Conservation (phyloP, 2,329 filamentous ascomycete species). For the Hymenoscyphus fructigenus region DNA sequence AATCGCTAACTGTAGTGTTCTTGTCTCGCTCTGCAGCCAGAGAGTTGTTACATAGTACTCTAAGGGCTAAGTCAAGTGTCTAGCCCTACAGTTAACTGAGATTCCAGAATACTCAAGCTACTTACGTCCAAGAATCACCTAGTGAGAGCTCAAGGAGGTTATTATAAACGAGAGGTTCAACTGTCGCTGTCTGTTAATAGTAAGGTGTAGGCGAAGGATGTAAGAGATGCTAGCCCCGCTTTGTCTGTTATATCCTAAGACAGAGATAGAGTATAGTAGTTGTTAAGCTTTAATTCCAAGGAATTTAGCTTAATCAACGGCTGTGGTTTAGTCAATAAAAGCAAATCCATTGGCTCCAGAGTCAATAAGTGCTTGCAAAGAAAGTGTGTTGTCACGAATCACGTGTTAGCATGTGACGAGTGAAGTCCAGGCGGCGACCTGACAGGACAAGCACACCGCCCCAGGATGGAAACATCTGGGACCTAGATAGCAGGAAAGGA, state of each 20-base stretch:
- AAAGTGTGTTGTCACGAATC: no score
- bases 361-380: background rate
- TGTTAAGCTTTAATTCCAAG: background rate
- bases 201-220: background rate
- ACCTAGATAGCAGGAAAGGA: no score
- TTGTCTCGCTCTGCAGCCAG: no score
- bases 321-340: background rate
- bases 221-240: background rate
- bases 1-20: no score
- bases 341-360: background rate
- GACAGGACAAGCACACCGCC: no score
- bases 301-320: background rate
- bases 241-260: background rate
- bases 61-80: background rate
- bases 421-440: no score
- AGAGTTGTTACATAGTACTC: background rate
- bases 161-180: background rate
- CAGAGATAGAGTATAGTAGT: background rate
- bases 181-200: background rate
- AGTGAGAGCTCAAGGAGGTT: background rate
- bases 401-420: no score
- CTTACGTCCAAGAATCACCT: background rate
- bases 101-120: background rate
- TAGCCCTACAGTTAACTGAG: background rate
- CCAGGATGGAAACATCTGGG: no score